These are phyloP conservation scores for Podila minutissima DNA, from an alignment of 192 early-diverging fungal genomes.

Conservation along the genomic window DNA sequence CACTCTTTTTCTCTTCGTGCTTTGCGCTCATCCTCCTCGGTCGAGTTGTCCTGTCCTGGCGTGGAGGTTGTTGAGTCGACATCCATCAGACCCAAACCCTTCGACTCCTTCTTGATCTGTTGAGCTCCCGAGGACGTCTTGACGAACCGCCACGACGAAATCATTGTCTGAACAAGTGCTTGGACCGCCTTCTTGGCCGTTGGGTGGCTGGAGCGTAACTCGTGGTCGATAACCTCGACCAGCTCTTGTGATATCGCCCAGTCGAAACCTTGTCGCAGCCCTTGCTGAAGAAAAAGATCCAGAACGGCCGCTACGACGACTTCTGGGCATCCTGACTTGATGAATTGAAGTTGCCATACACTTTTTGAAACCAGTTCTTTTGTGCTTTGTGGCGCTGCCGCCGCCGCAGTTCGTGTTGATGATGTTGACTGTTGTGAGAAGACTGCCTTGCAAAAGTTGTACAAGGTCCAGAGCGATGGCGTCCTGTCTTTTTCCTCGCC, in stretches of 20 bases:
- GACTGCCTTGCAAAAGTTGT: conserved; percentile 1
- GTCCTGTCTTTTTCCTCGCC: not conserved
- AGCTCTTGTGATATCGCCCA: conserved; percentile 18
- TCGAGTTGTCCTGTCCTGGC: not conserved
- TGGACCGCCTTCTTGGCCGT: conserved; percentile 16
- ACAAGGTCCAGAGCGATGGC: conserved; percentile 13
- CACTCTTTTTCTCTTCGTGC: not conserved
- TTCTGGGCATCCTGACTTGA: conserved; percentile 38
- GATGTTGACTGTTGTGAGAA: not conserved
- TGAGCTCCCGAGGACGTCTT: not conserved
- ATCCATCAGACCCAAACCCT: not conserved
- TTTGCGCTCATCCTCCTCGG: not conserved
- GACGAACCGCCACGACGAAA: conserved; percentile 19
- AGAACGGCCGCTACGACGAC: conserved; percentile 13
- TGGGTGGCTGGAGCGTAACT: conserved; percentile 11
- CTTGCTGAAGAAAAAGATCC: conserved; percentile 23
- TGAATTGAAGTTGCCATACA: conserved; percentile 32
- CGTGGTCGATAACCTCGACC: conserved; percentile 28
- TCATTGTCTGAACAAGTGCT: conserved; percentile 23
- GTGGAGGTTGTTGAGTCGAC: too few relatives aligned
- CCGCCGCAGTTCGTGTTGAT: not conserved
- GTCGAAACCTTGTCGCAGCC: conserved; percentile 21
- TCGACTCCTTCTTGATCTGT: not conserved
- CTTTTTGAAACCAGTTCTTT: not conserved
- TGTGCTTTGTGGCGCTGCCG: not conserved